Evolutionary conservation across 192 early-diverging fungal species (phyloP).

Genomic region (Jimgerdemannia lactiflua): DNA sequence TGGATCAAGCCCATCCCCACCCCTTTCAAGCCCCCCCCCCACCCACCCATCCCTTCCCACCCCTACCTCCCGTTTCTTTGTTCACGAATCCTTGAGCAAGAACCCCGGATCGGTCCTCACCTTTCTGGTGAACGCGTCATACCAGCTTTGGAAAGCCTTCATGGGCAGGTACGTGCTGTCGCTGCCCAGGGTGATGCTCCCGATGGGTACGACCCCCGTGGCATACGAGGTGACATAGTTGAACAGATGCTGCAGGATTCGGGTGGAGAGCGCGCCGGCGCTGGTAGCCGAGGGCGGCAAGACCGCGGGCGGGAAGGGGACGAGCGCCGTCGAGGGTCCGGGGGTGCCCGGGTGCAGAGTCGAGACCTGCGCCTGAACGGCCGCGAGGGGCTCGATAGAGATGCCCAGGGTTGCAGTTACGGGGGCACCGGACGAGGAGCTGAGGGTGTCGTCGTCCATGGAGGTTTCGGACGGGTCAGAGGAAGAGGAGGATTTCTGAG

Average conservation of each 20-base stretch:
- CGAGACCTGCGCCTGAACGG: constrained; percentile 62
- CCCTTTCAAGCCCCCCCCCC: too few species aligned
- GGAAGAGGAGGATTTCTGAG: background rate
- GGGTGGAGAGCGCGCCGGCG: constrained; percentile 51
- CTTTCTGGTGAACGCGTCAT: constrained; percentile 70
- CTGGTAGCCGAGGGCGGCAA: constrained; percentile 35
- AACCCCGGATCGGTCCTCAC: constrained; percentile 66
- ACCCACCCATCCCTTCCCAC: background rate
- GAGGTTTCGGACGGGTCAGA: constrained; percentile 20
- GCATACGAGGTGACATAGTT: constrained; percentile 76
- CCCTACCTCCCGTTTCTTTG: too few species aligned
- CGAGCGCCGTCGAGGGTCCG: background rate
- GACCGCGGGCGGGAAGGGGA: constrained; percentile 18
- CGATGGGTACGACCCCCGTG: constrained; percentile 49
- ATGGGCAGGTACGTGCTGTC: constrained; percentile 52
- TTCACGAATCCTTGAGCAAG: constrained; percentile 15
- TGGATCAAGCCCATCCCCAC: too few species aligned
- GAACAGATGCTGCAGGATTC: constrained; percentile 65
- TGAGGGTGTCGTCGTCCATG: constrained; percentile 23
- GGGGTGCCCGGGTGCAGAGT: constrained; percentile 22
- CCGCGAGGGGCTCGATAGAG: constrained; percentile 83
- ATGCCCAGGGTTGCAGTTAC: constrained; percentile 81
- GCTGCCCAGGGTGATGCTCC: constrained; percentile 47
- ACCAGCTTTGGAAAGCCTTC: constrained; percentile 81
- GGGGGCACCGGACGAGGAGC: constrained; percentile 16